Base-by-base conservation (phyloP, 371 early-diverging fungal species). In the Mortierella sp. region DNA sequence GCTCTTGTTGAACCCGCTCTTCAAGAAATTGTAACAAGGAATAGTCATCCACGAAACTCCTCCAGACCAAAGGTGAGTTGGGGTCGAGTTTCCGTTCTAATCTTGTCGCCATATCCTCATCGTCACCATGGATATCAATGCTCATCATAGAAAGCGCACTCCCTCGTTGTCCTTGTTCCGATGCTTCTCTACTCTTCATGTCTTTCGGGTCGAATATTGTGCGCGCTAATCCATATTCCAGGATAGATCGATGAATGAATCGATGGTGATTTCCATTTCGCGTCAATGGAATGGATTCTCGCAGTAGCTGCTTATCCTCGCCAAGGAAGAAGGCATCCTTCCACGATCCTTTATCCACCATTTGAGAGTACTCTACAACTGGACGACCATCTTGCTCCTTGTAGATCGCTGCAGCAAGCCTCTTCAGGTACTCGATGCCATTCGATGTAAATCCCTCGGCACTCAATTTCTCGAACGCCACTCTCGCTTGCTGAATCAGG, bases 221-320 rank as follows among this genome's bases (percentile, higher is more conserved):
- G 24, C 18, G 50, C 5, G 50, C 8, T 26, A 49, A 31, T 0
- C 45, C 31, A 19, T 58, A 48, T 10, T 58, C 58, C 34, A 48
- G 58, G 19, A 58, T 7, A 12, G 58, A 58, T 10, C 34, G 28
- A 27, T 58, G 58, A 23, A 58, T 47, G 38, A 58, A 58, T 9
- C 58, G 58, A 24, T 47, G 21, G 7, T 58, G 48, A 58, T n/a
- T n/a, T n/a, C n/a, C n/a, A n/a, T n/a, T n/a, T n/a, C n/a, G n/a
- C n/a, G n/a, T n/a, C n/a, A n/a, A 48, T 6, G 58, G 58, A 10
- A 30, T 12, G 24, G 46, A 8, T 12, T 48, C 46, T 0, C 31
- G 46, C 2, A 39, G 39, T 8, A 39, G 39, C 39, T 39, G 39
- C 10, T 39, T 39, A 14, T 39, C 39, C 39, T 39, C 39, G 8